Evolutionary conservation across 345 rosid species (phyloP).

Genomic region (Populus davidiana): DNA sequence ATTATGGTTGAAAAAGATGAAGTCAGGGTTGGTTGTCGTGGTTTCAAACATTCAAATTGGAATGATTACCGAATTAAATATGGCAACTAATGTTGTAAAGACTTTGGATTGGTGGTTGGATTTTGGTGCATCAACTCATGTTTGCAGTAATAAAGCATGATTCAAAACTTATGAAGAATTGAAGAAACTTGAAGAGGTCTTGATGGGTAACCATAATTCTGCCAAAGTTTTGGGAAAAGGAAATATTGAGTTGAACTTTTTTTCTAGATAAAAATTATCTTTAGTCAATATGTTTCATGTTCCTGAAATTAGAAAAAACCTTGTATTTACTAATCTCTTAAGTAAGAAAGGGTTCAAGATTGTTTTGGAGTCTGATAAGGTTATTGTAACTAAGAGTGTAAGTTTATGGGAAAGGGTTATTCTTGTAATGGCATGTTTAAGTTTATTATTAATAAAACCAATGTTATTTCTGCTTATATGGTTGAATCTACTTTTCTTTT

Average conservation of each 20-base stretch:
- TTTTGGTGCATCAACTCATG: too few species aligned
- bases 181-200: neutral
- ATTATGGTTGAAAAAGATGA: neutral
- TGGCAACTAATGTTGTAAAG: too few species aligned
- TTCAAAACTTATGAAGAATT: neutral
- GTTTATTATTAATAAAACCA: too few species aligned
- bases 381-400: too few species aligned
- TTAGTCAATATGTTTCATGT: constrained; percentile 3
- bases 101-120: too few species aligned
- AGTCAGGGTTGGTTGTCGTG: neutral
- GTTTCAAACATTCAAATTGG: neutral
- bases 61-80: neutral
- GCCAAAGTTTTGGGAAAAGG: neutral
- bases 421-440: too few species aligned
- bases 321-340: neutral
- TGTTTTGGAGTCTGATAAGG: neutral
- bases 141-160: too few species aligned
- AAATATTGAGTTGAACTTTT: neutral
- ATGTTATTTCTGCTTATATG: too few species aligned
- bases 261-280: neutral
- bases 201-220: neutral
- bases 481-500: too few species aligned
- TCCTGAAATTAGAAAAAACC: neutral
- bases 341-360: neutral
- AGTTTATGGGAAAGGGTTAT: too few species aligned